Evolutionary conservation across 2,329 filamentous ascomycete genomes (phyloP), one percentile per base, ranked within the genome.

Genomic region (Neonectria magnoliae): DNA sequence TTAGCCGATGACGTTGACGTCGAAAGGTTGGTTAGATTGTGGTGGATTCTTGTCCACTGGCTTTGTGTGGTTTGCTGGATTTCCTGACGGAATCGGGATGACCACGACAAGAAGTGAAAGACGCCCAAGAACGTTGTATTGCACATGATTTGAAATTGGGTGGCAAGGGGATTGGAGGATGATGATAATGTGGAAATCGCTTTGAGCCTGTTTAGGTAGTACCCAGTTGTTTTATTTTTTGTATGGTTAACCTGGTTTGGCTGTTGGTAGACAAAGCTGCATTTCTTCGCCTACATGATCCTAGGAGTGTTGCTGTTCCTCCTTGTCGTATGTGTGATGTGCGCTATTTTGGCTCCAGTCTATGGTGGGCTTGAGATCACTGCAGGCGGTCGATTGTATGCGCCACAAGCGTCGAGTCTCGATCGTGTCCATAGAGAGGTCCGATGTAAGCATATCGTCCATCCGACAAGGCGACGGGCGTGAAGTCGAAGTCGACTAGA

Each of bases 131-230:
- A 45, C 36, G 38, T 13, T 42, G 47, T n/a, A 38, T 60, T 27
- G 25, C 50, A 52, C 45, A 38, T n/a, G 47, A 27, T 25, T 36
- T 45, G 48, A 18, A 18, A 27, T 16, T 20, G 38, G 41, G 53
- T 45, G 36, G 44, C 44, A 14, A 10, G 44, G 47, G 27, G 25
- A 45, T 55, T 27, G 52, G 33, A 56, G 44, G 60, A 33, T 63
- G 60, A 63, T 59, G 55, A 63, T 63, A 63, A 63, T 63, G 60
- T 55, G 60, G 55, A 36, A 55, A 44, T 44, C 55, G 56, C 16
- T 54, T 54, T 41, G 54, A 48, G 48, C 31, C 10, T 41, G 45
- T 33, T 29, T 57, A 42, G 60, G 41, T 20, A 42, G 38, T 55
- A 38, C 54, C 42, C 51, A 10, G 33, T 31, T 48, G 52, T 20